Evolutionary conservation across 2,329 filamentous ascomycete genomes (phyloP), one percentile per base, ranked within the genome.

Genomic region (Zelopaecilomyces penicillatus): DNA sequence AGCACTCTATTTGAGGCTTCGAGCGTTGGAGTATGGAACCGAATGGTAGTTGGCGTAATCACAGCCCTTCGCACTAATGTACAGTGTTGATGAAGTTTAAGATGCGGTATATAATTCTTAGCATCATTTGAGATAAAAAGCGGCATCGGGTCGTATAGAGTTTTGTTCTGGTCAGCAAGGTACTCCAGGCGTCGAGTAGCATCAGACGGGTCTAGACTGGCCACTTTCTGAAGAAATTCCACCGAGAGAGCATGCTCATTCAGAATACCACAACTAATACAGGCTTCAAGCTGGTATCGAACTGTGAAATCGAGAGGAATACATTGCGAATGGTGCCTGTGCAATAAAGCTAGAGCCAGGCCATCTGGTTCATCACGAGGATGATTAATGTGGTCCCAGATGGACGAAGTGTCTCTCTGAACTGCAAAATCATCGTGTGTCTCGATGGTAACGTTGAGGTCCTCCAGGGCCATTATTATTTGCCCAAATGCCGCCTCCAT

Each of bases 221-320:
- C 68, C 12, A 97, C 71, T 36, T 66, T 73, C 29, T 71, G 59
- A 2, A 95, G 65, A 52, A 97, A 97, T 3, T 78, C 72, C 2
- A 64, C 60, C 1, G 70, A 74, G 37, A 97, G 75, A 39, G 76
- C 85, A 58, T 87, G 78, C 60, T 96, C 91, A 43, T 83, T 83
- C 9, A 98, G 66, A 27, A 80, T 71, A 0, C 82, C 81, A 29
- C 84, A 78, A 0, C 90, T 95, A n/a, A 97, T 74, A 59, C 91
- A 97, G 0, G 88, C 90, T 61, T 98, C 91, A 0, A 98, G 75
- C 60, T 95, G 89, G 58, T 97, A 98, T 11, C 87, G 78, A 1
- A 95, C 78, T 1, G 80, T 67, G 49, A 89, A 96, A 0, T 78
- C 67, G 4, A 91, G 69, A 30, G 61, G 55, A 8, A 61, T 42